phyloP scores from a whole-genome alignment of 1,139 yeast genomes.

The Petasospora rhodanensis region DNA sequence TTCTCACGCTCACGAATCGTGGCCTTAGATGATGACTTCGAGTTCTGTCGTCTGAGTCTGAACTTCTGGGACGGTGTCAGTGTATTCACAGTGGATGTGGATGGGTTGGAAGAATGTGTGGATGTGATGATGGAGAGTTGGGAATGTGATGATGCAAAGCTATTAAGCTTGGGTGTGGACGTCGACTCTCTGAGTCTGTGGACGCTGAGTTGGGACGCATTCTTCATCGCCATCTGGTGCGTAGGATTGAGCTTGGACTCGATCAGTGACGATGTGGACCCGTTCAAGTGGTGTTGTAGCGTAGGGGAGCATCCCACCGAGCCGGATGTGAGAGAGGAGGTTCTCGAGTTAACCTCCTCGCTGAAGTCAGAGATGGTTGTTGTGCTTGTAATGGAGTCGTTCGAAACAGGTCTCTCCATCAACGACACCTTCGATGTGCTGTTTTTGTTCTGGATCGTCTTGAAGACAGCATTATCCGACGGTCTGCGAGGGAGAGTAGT shows the following conservation, averaged over 20 bases:
- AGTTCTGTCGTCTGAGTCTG: conserved; percentile 33
- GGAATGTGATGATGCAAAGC: background rate
- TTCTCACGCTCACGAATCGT: conserved; percentile 30
- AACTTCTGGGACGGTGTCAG: conserved; percentile 37
- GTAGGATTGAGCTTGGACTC: background rate
- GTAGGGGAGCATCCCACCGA: conserved; percentile 19
- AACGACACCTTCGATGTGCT: conserved; percentile 12
- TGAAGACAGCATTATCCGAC: conserved; percentile 16
- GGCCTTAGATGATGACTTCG: conserved; percentile 27
- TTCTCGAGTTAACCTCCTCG: conserved; percentile 21
- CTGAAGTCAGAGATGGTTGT: conserved; percentile 18
- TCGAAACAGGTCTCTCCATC: conserved; percentile 25
- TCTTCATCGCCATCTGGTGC: background rate
- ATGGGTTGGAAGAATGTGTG: conserved; percentile 13
- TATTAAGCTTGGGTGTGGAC: conserved; percentile 8
- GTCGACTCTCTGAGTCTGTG: conserved; percentile 8
- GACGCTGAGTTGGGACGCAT: conserved; percentile 6
- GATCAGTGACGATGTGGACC: conserved; percentile 7
- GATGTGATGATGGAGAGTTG: conserved; percentile 4
- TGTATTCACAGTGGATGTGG: conserved; percentile 15
- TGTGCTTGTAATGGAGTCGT: conserved; percentile 24
- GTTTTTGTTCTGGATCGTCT: conserved; percentile 6
- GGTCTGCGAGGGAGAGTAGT: conserved; percentile 21
- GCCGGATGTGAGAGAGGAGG: conserved; percentile 24
- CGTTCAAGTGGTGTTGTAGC: conserved; percentile 4